Conservation (phyloP, 73 alveolate species). For the Blepharisma japonicum region DNA sequence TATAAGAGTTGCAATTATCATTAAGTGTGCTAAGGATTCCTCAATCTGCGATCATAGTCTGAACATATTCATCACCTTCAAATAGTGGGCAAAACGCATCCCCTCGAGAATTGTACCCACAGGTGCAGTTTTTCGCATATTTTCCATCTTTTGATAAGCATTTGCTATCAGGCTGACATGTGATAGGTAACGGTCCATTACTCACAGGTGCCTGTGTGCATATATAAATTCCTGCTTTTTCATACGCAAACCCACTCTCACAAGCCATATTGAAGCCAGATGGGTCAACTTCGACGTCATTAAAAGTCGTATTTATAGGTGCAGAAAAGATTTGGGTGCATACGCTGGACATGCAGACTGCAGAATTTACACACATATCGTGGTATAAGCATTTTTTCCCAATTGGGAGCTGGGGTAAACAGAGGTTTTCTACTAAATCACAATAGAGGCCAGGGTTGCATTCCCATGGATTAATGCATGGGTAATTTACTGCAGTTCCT, state of each 20-base stretch:
- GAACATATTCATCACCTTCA: background rate
- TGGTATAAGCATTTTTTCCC: background rate
- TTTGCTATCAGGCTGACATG: background rate
- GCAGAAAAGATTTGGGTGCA: background rate
- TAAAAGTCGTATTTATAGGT: background rate
- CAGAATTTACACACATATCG: background rate
- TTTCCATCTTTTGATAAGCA: background rate
- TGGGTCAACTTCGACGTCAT: background rate
- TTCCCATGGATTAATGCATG: background rate
- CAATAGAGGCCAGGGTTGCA: conserved; percentile 7
- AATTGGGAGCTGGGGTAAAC: background rate
- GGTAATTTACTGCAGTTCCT: background rate
- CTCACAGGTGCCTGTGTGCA: background rate
- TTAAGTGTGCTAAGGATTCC: background rate
- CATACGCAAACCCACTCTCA: background rate
- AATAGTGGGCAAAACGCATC: background rate
- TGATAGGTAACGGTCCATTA: background rate
- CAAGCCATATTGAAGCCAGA: background rate
- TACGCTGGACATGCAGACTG: background rate
- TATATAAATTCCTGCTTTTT: background rate
- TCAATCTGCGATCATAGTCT: background rate
- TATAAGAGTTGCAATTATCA: background rate
- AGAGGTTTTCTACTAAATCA: background rate
- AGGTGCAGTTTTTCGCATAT: background rate
- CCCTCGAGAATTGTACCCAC: background rate